These are phyloP conservation scores for Thuidium tamariscinum DNA, from an alignment of 225 moss, liverwort and hornwort species.

Conservation along the genomic window DNA sequence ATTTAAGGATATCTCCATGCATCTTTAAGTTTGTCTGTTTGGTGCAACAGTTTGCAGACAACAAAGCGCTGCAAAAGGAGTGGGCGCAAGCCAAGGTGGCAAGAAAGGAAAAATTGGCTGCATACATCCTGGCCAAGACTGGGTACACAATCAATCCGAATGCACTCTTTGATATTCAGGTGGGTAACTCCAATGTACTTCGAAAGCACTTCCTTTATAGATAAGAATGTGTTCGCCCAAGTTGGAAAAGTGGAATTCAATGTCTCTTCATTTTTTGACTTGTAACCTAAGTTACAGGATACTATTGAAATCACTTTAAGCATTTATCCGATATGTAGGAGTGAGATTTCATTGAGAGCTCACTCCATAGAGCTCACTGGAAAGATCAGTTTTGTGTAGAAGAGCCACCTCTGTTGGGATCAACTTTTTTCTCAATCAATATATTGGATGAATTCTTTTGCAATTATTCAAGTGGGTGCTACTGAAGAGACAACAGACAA, in stretches of 20 bases:
- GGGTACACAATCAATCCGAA: conserved; percentile 78
- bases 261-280: no score
- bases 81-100: conserved; percentile 71
- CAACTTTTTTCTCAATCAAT: neutral
- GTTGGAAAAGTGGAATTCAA: neutral
- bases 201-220: neutral
- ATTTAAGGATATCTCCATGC: neutral
- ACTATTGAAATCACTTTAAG: neutral
- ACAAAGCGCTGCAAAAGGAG: conserved; percentile 63
- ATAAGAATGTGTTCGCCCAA: neutral
- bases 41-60: conserved; percentile 57
- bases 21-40: neutral
- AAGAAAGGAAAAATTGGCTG: conserved; percentile 68
- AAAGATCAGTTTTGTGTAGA: neutral
- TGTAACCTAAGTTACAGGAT: neutral
- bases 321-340: neutral
- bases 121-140: conserved; percentile 70
- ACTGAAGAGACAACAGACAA: neutral
- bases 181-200: conserved; percentile 8
- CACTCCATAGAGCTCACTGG: neutral
- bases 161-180: conserved; percentile 88
- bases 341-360: neutral
- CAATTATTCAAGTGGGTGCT: neutral
- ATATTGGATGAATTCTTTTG: neutral
- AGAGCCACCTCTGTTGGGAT: neutral